phyloP scores from a whole-genome alignment of 352 stramenopile species.

The Thalassiosira sp. region DNA sequence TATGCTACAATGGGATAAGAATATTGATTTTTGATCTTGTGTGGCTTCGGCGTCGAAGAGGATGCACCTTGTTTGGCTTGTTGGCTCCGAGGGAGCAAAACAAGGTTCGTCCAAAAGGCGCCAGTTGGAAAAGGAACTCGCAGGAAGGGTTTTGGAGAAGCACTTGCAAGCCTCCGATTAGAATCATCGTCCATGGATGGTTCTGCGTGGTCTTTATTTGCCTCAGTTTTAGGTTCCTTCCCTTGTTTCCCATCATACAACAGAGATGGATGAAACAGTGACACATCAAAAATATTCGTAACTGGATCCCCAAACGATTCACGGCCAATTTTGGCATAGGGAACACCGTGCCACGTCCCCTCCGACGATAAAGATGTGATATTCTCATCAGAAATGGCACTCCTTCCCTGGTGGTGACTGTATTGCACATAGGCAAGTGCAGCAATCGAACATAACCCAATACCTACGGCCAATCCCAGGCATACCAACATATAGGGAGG shows the following conservation, averaged over 20 bases:
- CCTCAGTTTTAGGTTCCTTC: neutral
- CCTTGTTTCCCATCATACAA: conserved; percentile 2
- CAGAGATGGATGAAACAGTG: conserved; percentile 67
- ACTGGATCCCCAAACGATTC: conserved; percentile 65
- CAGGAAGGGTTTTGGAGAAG: conserved; percentile 46
- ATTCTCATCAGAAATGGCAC: neutral
- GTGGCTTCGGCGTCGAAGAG: too few species aligned
- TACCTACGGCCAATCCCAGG: conserved; percentile 42
- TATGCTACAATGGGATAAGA: conserved; percentile 80
- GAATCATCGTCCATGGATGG: conserved; percentile 5
- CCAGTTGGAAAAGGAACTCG: conserved; percentile 77
- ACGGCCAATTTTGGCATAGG: conserved; percentile 61
- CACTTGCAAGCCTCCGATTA: conserved; percentile 4
- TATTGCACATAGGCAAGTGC: conserved; percentile 35
- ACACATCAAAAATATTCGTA: conserved; percentile 59
- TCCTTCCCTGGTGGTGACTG: conserved; percentile 13
- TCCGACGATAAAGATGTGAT: neutral
- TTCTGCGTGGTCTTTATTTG: neutral
- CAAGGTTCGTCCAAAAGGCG: conserved; percentile 82
- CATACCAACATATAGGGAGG: conserved; percentile 31
- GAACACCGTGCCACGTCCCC: conserved; percentile 33
- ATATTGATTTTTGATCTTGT: conserved; percentile 37
- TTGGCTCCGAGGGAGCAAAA: conserved; percentile 51
- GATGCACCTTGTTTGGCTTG: conserved; percentile 4
- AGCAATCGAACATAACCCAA: conserved; percentile 36